Base-by-base conservation (phyloP, 495 filamentous ascomycete genomes). In the Pseudotulostoma volvatum region DNA sequence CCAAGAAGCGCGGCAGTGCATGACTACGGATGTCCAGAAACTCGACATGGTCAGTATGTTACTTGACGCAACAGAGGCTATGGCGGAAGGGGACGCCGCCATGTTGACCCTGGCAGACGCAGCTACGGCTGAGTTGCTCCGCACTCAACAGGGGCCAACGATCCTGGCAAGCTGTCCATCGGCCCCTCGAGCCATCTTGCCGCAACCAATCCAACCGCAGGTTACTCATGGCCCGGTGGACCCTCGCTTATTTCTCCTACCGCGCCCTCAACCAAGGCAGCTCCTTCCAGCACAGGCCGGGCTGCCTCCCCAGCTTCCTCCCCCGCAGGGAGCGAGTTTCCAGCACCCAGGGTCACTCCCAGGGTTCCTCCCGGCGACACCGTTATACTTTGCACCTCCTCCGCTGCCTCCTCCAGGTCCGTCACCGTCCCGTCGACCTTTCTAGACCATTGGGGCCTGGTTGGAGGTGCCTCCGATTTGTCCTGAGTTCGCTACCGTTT, bases 341-440 rank as follows among this genome's bases (percentile, higher is more conserved):
- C 46, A 42, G 18, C 49, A 55, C 32, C 43, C 47, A 30, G 40
- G 57, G 36, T 55, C 53, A 17, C 40, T 61, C 19, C 61, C 59
- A 5, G 57, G 61, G 31, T 57, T 56, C 4, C 61, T 63, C 42
- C 38, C 54, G 15, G 32, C 44, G 7, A n/a, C n/a, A n/a, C n/a
- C n/a, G n/a, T n/a, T n/a, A n/a, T n/a, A 48, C 54, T 44, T 50
- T 31, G 61, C 59, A 1, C 59, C 54, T 9, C 61, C 61, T 18
- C 59, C 57, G 36, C 54, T 63, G 9, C 61, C 61, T 3, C 61
- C 61, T 15, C 61, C 61, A 5, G 55, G n/a, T n/a, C n/a, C n/a
- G n/a, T n/a, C n/a, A n/a, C n/a, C n/a, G n/a, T n/a, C n/a, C n/a
- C n/a, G n/a, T n/a, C n/a, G n/a, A n/a, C n/a, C n/a, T n/a, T n/a